phyloP scores from a whole-genome alignment of 2,329 filamentous ascomycete genomes.

The Xylaria sp. region DNA sequence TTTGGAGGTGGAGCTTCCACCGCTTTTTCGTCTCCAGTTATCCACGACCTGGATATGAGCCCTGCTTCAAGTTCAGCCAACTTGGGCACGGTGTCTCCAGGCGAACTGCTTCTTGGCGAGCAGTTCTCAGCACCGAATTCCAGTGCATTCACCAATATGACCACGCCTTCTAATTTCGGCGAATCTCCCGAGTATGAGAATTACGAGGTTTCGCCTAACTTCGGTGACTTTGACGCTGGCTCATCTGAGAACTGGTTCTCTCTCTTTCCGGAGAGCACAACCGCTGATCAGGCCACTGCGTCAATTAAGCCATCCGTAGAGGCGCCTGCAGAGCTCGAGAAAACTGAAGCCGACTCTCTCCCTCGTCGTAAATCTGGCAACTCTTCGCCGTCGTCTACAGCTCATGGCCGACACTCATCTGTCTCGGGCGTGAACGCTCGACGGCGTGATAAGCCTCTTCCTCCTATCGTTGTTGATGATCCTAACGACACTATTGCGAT shows the following conservation, averaged over 20 bases:
- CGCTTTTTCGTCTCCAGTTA: conserved; percentile 63
- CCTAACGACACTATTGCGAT: conserved; percentile 78
- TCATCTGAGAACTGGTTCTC: conserved; percentile 72
- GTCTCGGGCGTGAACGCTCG: conserved; percentile 76
- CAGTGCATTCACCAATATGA: conserved; percentile 82
- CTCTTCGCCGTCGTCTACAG: conserved; percentile 56
- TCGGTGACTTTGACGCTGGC: conserved; percentile 68
- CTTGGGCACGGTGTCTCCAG: conserved; percentile 81
- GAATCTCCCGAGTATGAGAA: conserved; percentile 80
- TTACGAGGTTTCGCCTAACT: conserved; percentile 82
- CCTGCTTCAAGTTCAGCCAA: conserved; percentile 62
- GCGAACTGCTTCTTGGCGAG: conserved; percentile 79
- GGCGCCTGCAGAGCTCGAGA: conserved; percentile 61
- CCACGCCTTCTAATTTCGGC: conserved; percentile 81
- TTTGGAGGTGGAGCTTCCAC: conserved; percentile 63
- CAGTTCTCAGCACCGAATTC: conserved; percentile 83
- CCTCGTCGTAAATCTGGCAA: conserved; percentile 60
- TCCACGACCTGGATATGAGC: conserved; percentile 62
- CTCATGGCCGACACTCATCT: conserved; percentile 69
- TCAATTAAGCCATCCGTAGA: conserved; percentile 56
- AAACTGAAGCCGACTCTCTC: conserved; percentile 53
- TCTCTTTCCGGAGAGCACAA: conserved; percentile 68
- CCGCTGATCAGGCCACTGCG: conserved; percentile 41
- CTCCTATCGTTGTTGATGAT: conserved; percentile 80
- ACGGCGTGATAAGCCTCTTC: conserved; percentile 82